Conservation (phyloP, 2,329 filamentous ascomycete species). For the Furcasterigmium furcatum region DNA sequence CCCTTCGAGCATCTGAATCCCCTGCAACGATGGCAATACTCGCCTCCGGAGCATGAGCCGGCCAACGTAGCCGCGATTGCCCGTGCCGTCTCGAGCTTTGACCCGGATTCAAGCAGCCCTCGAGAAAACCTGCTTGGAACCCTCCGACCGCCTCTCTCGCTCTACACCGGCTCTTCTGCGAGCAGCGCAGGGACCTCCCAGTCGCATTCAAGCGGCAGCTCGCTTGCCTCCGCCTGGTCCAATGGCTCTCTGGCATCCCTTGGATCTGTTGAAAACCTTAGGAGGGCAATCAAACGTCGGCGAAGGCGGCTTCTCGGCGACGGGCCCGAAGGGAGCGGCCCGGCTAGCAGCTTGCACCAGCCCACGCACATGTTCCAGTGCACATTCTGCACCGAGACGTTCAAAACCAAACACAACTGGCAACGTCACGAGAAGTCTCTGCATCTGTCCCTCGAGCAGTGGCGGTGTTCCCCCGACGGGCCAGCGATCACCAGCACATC, state of each 20-base stretch:
- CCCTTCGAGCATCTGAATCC: conserved; percentile 8
- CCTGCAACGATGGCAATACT: conserved; percentile 12
- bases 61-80: conserved; percentile 15
- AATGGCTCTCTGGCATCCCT: conserved; percentile 4
- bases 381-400: conserved; percentile 42
- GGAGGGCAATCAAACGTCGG: no score
- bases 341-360: no score
- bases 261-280: no score
- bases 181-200: conserved; percentile 14
- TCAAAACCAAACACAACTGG: conserved; percentile 13
- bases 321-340: no score
- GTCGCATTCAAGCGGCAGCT: conserved; percentile 13
- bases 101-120: no score
- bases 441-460: conserved; percentile 1
- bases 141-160: neutral
- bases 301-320: no score
- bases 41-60: conserved; percentile 17
- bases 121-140: neutral
- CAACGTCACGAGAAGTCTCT: conserved; percentile 2
- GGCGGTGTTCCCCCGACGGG: neutral
- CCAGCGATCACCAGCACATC: neutral
- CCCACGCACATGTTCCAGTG: no score
- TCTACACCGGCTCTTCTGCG: conserved; percentile 8
- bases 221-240: conserved; percentile 9
- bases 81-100: conserved; percentile 4